Conservation (phyloP, 2,329 filamentous ascomycete genomes). For the Fusarium anguioides region DNA sequence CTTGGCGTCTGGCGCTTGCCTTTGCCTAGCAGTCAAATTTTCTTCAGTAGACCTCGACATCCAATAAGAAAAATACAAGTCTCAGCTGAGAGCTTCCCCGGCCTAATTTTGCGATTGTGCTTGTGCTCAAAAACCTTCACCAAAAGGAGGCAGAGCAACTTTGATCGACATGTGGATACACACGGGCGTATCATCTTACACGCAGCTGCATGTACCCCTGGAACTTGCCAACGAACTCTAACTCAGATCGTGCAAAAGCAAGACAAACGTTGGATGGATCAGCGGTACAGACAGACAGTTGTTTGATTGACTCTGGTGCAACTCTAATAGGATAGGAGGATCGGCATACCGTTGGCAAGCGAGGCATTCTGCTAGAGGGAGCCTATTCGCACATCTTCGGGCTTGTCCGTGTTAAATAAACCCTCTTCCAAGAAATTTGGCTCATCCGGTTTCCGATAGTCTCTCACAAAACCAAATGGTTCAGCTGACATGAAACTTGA, state of each 20-base stretch:
- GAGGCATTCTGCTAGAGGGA: background rate
- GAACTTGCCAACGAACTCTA: background rate
- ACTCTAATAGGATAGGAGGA: background rate
- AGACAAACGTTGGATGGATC: background rate
- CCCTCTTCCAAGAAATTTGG: conserved; percentile 15
- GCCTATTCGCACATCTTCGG: background rate
- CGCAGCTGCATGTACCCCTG: conserved; percentile 14
- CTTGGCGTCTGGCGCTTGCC: conserved; percentile 20
- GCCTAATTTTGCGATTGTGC: background rate
- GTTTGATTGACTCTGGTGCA: background rate
- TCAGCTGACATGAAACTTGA: conserved; percentile 9
- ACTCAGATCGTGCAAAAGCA: background rate
- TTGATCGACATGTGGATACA: conserved; percentile 17
- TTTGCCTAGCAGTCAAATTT: background rate
- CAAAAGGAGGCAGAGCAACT: conserved; percentile 8
- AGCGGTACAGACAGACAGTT: background rate
- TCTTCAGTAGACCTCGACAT: background rate
- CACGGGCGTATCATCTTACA: conserved; percentile 31
- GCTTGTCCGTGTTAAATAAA: conserved; percentile 6
- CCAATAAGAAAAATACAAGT: conserved; percentile 1
- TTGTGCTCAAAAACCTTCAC: background rate
- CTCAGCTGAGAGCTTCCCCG: conserved; percentile 1
- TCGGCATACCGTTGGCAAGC: background rate
- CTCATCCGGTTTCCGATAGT: background rate
- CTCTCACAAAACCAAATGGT: background rate